Evolutionary conservation across 2,329 filamentous ascomycete genomes (phyloP).

Genomic region (Nothopassalora personata): DNA sequence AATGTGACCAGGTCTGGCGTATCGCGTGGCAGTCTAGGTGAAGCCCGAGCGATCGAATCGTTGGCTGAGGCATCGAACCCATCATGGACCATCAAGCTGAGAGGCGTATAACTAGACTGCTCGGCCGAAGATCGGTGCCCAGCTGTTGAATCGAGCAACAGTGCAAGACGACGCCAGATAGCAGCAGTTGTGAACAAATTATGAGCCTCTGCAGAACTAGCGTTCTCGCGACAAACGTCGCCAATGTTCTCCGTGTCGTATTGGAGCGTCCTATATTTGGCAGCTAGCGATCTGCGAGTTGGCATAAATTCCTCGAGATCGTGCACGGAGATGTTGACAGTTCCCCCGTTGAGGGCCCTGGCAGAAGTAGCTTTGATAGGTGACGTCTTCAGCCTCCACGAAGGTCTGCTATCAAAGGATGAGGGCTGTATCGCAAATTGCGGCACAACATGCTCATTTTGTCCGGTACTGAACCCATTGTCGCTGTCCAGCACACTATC

Average conservation of each 20-base stretch:
- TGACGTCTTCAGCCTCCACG: conserved; percentile 31
- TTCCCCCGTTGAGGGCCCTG: conserved; percentile 38
- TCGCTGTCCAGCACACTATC: conserved; percentile 11
- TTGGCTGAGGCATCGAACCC: conserved; percentile 37
- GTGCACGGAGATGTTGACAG: conserved; percentile 70
- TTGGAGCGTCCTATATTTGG: conserved; percentile 78
- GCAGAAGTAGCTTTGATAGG: conserved; percentile 14
- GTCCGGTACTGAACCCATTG: neutral
- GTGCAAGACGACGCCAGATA: conserved; percentile 74
- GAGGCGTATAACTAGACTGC: neutral
- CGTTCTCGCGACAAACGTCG: conserved; percentile 81
- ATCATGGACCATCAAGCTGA: neutral
- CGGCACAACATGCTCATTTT: neutral
- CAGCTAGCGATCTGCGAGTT: conserved; percentile 69
- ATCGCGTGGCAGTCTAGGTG: neutral
- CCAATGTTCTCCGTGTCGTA: conserved; percentile 51
- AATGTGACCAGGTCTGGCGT: neutral
- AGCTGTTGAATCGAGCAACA: conserved; percentile 66
- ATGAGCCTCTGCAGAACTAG: conserved; percentile 65
- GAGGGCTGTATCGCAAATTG: conserved; percentile 48
- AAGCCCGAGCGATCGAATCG: conserved; percentile 6
- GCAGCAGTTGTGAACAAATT: conserved; percentile 68
- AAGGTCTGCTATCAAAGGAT: conserved; percentile 38
- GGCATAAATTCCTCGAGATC: conserved; percentile 67
- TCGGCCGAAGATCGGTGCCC: neutral